Evolutionary conservation across 1,284 basidiomycete genomes (phyloP), one percentile per base, ranked within the genome.

Genomic region (Sanguinoderma infundibulare): DNA sequence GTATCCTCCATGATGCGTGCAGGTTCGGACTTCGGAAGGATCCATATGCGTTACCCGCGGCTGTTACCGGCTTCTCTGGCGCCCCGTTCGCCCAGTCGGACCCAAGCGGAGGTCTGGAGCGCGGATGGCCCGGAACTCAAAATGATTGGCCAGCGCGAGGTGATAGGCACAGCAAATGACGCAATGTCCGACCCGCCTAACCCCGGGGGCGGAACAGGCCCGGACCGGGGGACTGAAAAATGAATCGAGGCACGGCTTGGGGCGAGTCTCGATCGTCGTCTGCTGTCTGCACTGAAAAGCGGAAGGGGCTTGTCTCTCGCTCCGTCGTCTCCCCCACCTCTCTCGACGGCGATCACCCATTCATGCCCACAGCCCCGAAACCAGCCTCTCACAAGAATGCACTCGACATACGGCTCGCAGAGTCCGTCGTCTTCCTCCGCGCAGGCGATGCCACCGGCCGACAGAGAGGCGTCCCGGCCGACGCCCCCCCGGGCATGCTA

Each of bases 381-480:
- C n/a, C 49, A 14, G 20, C 55, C 8, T 55, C 65, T 5, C 53
- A 64, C 57, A 78, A 77, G 69, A 79, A 70, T 65, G 78, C 81
- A 5, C 75, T 89, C 15, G 79, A 75, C 53, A 90, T 96, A 63
- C 84, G 87, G 30, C 84, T 96, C 64, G 90, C 91, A 0, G 94
- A 96, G 75, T 87, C 91, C 7, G 90, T 92, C 63, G 87, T 95
- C 67, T 92, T 94, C 73, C 84, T 96, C 35, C 84, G 88, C 57
- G 79, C 82, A 17, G 80, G 80, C 61, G 81, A 81, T 65, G 73
- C 79, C 22, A 76, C 80, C 26, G 78, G 79, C 24, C 77, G 87
- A 57, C 82, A 83, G 40, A 77, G 81, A 44, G 72, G 75, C 15
- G 72, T 77, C 9, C 73, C 73, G n/a, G 72, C 80, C 22, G 82